Evolutionary conservation across 2,329 filamentous ascomycete species (phyloP).

Genomic region (Pezicula radicicola): DNA sequence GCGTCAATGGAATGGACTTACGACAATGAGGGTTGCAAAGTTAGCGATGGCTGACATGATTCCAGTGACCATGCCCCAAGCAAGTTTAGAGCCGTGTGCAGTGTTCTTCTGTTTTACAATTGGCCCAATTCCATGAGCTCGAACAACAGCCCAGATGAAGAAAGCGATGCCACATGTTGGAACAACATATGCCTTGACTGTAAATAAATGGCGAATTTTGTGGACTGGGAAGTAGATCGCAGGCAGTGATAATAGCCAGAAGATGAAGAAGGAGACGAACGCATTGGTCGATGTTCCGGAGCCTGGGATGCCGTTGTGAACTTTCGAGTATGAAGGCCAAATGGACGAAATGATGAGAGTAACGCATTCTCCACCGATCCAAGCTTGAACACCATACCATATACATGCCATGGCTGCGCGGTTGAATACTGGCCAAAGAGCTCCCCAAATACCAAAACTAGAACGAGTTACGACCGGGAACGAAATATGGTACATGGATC

Average conservation of each 20-base stretch:
- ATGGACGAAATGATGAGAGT: slow-evolving; percentile 87
- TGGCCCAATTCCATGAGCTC: slow-evolving; percentile 79
- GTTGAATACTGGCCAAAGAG: slow-evolving; percentile 85
- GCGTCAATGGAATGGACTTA: slow-evolving; percentile 27
- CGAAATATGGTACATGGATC: slow-evolving; percentile 82
- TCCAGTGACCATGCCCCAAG: slow-evolving; percentile 79
- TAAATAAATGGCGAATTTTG: slow-evolving; percentile 85
- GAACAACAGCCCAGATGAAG: slow-evolving; percentile 81
- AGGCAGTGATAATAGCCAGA: slow-evolving; percentile 77
- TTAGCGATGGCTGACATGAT: slow-evolving; percentile 90
- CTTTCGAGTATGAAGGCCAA: slow-evolving; percentile 59
- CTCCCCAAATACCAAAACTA: slow-evolving; percentile 87
- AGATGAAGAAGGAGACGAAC: slow-evolving; percentile 82
- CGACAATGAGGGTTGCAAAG: slow-evolving; percentile 79
- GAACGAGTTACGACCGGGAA: slow-evolving; percentile 79
- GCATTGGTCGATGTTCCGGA: slow-evolving; percentile 73
- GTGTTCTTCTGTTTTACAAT: slow-evolving; percentile 69
- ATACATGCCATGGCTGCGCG: slow-evolving; percentile 78
- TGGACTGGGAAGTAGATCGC: slow-evolving; percentile 90
- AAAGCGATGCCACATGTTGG: slow-evolving; percentile 81
- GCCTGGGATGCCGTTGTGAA: slow-evolving; percentile 65
- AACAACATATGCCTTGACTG: slow-evolving; percentile 82
- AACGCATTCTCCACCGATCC: slow-evolving; percentile 82
- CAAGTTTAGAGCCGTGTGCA: slow-evolving; percentile 64
- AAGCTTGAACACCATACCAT: slow-evolving; percentile 84